Percentiles rank a stretch among this genome's conserved stretches.
Evolutionary conservation across 164 flowering plant species (phyloP).

Genomic region (Tetrastigma voinierianum): DNA sequence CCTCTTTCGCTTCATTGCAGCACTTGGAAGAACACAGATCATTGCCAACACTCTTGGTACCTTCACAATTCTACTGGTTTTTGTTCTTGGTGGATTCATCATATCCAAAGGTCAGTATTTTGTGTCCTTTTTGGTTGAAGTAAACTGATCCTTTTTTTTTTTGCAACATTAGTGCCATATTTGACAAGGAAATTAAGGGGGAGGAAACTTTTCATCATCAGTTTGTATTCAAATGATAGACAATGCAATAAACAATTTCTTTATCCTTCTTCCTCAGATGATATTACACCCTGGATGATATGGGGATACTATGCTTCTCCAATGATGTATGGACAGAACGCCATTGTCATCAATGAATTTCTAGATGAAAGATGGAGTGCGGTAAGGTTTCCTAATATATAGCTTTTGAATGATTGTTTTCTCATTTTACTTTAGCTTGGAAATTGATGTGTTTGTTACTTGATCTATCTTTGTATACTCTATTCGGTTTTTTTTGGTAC

Average conservation of each 20-base stretch:
- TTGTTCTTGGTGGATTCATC: conserved; percentile 62
- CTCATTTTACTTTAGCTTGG: background rate
- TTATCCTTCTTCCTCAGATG: conserved; percentile 29
- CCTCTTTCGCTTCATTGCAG: conserved; percentile 66
- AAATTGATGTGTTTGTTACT: background rate
- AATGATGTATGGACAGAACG: conserved; percentile 56
- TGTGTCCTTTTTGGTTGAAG: background rate
- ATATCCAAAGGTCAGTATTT: conserved; percentile 45
- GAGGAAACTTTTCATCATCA: no score
- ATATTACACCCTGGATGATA: conserved; percentile 47
- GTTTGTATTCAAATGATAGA: no score
- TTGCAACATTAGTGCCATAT: no score
- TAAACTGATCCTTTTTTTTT: no score
- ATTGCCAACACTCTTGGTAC: conserved; percentile 52
- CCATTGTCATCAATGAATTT: conserved; percentile 52
- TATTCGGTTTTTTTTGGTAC: background rate
- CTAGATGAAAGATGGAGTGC: conserved; percentile 56
- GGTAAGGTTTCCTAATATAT: conserved; percentile 22
- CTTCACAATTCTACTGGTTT: conserved; percentile 40
- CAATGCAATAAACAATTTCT: background rate
- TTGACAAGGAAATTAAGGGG: no score
- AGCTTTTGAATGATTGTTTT: background rate
- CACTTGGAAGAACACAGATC: conserved; percentile 49
- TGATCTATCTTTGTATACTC: background rate
- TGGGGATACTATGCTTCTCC: conserved; percentile 68